Conservation (phyloP, 371 early-diverging fungal species). For the Batkoa obscura region DNA sequence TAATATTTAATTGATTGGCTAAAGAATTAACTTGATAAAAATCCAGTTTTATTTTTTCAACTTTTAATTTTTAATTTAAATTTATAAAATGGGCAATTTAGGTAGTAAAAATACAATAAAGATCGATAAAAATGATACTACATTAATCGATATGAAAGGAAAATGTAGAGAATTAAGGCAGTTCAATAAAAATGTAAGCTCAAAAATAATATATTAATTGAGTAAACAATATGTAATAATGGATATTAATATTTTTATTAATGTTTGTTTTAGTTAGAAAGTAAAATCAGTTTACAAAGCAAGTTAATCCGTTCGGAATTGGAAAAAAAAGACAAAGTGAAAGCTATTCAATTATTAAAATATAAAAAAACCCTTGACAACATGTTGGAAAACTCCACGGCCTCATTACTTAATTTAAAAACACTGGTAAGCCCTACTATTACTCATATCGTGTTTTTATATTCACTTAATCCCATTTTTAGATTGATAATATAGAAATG, state of each 20-base stretch:
- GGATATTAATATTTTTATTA: background rate
- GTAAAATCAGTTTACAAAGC: background rate
- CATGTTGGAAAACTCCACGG: background rate
- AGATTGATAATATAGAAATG: background rate
- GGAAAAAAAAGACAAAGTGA: background rate
- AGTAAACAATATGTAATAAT: background rate
- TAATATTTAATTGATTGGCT: too few species aligned
- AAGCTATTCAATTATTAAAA: background rate
- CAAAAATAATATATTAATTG: background rate
- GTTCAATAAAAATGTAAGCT: background rate
- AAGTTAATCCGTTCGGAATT: background rate
- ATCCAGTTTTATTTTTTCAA: too few species aligned
- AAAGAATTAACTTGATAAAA: too few species aligned
- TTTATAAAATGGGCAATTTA: background rate
- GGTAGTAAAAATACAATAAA: background rate
- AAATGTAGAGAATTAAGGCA: background rate
- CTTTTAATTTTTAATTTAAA: background rate
- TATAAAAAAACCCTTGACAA: background rate
- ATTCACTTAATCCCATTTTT: background rate
- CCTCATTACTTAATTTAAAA: background rate
- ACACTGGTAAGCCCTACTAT: constrained; percentile 1
- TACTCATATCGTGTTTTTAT: background rate
- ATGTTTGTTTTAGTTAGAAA: background rate
- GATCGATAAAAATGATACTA: background rate
- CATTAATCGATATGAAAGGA: constrained; percentile 2